Base-by-base conservation (phyloP, 2,329 filamentous ascomycete genomes). In the Blumeria graminis region DNA sequence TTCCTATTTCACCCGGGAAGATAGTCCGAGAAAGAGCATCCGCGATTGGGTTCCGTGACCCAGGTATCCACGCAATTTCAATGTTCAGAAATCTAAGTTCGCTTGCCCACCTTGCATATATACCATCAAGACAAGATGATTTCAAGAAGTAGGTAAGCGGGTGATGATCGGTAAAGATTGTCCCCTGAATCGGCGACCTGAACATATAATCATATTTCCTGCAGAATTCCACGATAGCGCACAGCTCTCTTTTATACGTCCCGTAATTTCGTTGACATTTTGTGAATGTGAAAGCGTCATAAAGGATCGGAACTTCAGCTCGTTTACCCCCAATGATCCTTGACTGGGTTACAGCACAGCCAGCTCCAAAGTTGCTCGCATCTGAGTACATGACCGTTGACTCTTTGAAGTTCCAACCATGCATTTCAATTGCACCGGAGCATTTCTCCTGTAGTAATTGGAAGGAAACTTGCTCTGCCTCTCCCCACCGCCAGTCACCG, bases 151-250 rank as follows among this genome's bases (percentile, higher is more conserved):
- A 18, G 14, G 51, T 54, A 8, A 54, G 18, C 10, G 34, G 51
- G 6, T 54, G 13, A 54, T 54, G 36, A 9, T 54, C 51, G 8
- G 33, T 54, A 13, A 38, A 38, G 22, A 54, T 28, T 14, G 32
- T 16, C 11, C 51, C 36, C 22, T 18, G 51, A 38, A 22, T 36
- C 34, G 32, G 32, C 14, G 13, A 18, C 16, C 50, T 28, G 51
- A 54, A 54, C 51, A 54, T 54, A 10, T 54, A 54, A 32, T 28
- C 13, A 39, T 54, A 39, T 33, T 52, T 52, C 22, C 22, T 52
- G 7, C 28, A 33, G 16, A 39, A 54, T 41, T 54, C 34, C 9
- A 54, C 51, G 6, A 54, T 54, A 7, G 36, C 22, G 7, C 33
- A 45, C 32, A 36, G 28, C 18, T 36, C 34, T 16, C 22, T 36